phyloP scores from a whole-genome alignment of 768 basidiomycete genomes.

The Mycena polygramma region DNA sequence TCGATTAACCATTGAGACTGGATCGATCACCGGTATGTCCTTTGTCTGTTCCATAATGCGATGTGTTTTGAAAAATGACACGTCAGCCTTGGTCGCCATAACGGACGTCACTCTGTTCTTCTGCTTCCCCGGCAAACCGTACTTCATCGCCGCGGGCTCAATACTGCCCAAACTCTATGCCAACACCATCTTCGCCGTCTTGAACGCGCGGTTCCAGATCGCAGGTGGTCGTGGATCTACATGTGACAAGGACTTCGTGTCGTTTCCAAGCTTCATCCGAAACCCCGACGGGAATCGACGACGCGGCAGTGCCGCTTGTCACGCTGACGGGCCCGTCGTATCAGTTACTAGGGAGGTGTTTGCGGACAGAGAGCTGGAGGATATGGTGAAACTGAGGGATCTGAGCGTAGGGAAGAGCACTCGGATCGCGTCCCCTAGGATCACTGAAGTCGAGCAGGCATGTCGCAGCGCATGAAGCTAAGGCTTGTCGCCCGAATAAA shows the following conservation, averaged over 20 bases:
- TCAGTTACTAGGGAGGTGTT: background rate
- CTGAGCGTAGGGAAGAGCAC: background rate
- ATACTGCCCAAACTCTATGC: conserved; percentile 6
- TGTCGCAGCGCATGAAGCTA: too few species aligned
- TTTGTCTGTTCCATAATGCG: background rate
- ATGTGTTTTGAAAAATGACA: background rate
- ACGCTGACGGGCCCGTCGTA: background rate
- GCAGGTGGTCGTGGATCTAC: background rate
- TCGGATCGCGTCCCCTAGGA: too few species aligned
- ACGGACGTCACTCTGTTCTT: background rate
- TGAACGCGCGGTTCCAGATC: conserved; percentile 4
- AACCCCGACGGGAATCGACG: background rate
- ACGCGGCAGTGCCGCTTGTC: background rate
- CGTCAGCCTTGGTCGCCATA: conserved; percentile 3
- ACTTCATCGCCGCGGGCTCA: background rate
- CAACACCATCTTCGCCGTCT: conserved; percentile 7
- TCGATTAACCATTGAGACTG: conserved; percentile 2
- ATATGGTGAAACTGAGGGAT: background rate
- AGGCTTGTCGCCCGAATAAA: too few species aligned
- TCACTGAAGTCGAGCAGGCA: too few species aligned
- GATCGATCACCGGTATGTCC: background rate
- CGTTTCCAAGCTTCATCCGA: background rate
- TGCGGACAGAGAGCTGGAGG: background rate
- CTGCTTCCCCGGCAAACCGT: background rate
- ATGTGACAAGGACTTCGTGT: background rate